Percentiles rank a stretch among this genome's conserved stretches.
phyloP scores from a whole-genome alignment of 345 rosid genomes.

The Lepidium didymum region DNA sequence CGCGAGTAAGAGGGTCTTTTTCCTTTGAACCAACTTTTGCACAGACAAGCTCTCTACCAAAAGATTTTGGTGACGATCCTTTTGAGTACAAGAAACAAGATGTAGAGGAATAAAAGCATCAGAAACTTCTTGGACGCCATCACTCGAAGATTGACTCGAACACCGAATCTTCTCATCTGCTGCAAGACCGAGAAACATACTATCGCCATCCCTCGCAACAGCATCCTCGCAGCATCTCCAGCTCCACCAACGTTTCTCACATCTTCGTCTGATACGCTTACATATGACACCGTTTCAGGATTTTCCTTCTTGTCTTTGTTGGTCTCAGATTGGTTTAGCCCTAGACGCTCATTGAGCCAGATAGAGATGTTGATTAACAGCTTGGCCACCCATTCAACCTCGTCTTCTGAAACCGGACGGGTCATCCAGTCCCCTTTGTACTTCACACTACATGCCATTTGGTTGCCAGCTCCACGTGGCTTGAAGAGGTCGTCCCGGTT shows the following conservation, averaged over 20 bases:
- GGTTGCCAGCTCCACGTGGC: conserved; percentile 58
- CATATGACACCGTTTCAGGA: conserved; percentile 37
- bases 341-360: conserved; percentile 61
- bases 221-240: conserved; percentile 35
- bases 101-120: conserved; percentile 36
- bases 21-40: not conserved
- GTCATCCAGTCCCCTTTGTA: conserved; percentile 90
- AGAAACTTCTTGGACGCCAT: conserved; percentile 77
- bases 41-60: conserved; percentile 1
- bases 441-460: conserved; percentile 31
- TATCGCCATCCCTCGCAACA: conserved; percentile 37
- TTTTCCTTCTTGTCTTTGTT: conserved; percentile 11
- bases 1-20: not conserved
- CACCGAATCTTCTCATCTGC: conserved; percentile 57
- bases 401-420: conserved; percentile 75
- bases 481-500: conserved; percentile 62
- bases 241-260: conserved; percentile 35
- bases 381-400: conserved; percentile 76
- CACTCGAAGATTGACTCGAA: conserved; percentile 65
- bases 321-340: conserved; percentile 40
- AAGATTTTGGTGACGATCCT: conserved; percentile 25
- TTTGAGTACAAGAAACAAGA: conserved; percentile 39
- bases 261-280: conserved; percentile 38
- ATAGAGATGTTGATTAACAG: conserved; percentile 53
- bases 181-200: conserved; percentile 26